Conservation (phyloP, 1,139 yeast genomes). For the Sugiyamaella xylanicola region DNA sequence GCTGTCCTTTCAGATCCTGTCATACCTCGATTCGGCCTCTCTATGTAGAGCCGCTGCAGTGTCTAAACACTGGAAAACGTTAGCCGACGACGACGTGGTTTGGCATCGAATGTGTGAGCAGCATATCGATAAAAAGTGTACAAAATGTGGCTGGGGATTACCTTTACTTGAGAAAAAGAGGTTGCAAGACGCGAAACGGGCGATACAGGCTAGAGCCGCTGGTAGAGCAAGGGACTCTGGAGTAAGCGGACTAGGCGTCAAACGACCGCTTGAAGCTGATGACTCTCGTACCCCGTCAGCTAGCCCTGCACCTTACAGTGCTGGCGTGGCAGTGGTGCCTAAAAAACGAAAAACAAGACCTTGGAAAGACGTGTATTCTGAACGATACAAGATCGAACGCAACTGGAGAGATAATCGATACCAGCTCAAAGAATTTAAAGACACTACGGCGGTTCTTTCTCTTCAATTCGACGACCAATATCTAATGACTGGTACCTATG, state of each 20-base stretch:
- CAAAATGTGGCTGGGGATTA: slow-evolving; percentile 98
- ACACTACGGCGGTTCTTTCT: slow-evolving; percentile 91
- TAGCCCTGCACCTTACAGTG: background rate
- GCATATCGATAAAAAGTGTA: slow-evolving; percentile 95
- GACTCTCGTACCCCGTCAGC: slow-evolving; percentile 7
- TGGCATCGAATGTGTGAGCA: slow-evolving; percentile 99
- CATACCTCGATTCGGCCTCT: slow-evolving; percentile 88
- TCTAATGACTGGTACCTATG: slow-evolving; percentile 89
- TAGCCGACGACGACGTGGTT: slow-evolving; percentile 95
- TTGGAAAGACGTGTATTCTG: slow-evolving; percentile 94
- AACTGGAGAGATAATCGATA: slow-evolving; percentile 91
- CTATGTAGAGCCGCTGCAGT: slow-evolving; percentile 94
- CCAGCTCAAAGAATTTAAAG: slow-evolving; percentile 64
- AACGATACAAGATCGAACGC: slow-evolving; percentile 84
- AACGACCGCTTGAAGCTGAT: slow-evolving; percentile 6
- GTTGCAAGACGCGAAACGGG: slow-evolving; percentile 39
- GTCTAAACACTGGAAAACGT: slow-evolving; percentile 75
- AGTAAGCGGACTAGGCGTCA: slow-evolving; percentile 12
- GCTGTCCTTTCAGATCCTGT: slow-evolving; percentile 76
- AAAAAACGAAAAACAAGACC: slow-evolving; percentile 58
- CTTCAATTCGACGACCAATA: slow-evolving; percentile 77
- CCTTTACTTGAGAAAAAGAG: slow-evolving; percentile 66
- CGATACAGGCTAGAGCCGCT: slow-evolving; percentile 36
- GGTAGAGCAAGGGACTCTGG: slow-evolving; percentile 23
- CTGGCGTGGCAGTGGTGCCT: background rate